Evolutionary conservation across 139 green algal species (phyloP).

Genomic region (Klebsormidium nitens): DNA sequence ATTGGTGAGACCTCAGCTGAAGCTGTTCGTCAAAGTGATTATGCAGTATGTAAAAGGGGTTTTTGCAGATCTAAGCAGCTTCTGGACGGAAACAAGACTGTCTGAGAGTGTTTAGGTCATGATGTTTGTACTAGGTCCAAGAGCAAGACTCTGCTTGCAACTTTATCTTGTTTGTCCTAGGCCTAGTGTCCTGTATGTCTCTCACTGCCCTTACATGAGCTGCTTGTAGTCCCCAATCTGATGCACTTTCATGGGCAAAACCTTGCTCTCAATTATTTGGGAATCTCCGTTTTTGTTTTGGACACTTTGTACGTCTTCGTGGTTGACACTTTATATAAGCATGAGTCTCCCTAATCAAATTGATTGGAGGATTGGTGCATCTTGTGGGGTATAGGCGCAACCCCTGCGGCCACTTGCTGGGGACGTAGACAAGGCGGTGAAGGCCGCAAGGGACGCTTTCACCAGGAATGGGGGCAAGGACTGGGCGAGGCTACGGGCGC

Average conservation of each 20-base stretch:
- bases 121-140: not conserved
- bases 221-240: not conserved
- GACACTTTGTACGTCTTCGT: not conserved
- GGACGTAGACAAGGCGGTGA: slow-evolving; percentile 34
- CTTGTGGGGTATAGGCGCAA: slow-evolving; percentile 12
- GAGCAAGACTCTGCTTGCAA: no score
- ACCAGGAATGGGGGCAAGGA: slow-evolving; percentile 14
- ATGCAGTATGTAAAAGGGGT: not conserved
- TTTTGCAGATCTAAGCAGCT: not conserved
- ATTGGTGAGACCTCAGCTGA: slow-evolving; percentile 14
- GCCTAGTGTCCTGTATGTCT: not conserved
- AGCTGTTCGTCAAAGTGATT: not conserved
- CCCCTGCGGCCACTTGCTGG: slow-evolving; percentile 22
- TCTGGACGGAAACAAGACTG: not conserved
- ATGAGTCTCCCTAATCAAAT: not conserved
- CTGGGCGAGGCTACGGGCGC: slow-evolving; percentile 21
- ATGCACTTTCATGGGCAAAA: not conserved
- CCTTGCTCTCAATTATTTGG: not conserved
- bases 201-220: no score
- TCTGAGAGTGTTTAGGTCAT: not conserved
- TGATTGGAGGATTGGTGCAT: not conserved
- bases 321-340: slow-evolving; percentile 1
- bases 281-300: not conserved
- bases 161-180: not conserved
- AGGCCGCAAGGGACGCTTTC: slow-evolving; percentile 26